phyloP scores from a whole-genome alignment of 208 protist genomes.

The Sergeia podlipaevii region DNA sequence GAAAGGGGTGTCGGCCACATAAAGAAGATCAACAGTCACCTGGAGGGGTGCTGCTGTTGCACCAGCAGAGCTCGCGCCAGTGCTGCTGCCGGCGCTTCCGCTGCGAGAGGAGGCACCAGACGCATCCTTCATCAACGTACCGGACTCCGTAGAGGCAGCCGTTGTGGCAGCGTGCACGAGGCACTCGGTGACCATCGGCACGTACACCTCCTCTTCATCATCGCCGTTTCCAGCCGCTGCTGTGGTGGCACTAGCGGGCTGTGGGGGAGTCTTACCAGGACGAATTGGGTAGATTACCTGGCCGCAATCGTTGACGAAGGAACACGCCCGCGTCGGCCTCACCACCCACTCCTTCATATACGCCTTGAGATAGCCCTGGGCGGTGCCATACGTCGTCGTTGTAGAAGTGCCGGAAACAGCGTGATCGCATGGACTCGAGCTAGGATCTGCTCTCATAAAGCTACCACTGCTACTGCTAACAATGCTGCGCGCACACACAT shows the following conservation, averaged over 20 bases:
- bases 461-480: not conserved
- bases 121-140: not conserved
- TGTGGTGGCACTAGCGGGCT: not conserved
- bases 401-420: no score
- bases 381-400: no score
- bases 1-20: conserved; percentile 61
- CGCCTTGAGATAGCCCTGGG: conserved; percentile 32
- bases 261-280: not conserved
- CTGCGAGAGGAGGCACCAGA: no score
- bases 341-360: conserved; percentile 58
- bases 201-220: conserved; percentile 9
- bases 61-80: conserved; percentile 2
- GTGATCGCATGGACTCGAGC: no score
- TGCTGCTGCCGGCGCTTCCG: not conserved
- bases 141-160: conserved; percentile 5
- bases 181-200: conserved; percentile 26
- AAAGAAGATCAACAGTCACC: conserved; percentile 40
- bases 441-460: no score
- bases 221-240: not conserved
- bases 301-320: conserved; percentile 54
- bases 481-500: conserved; percentile 32
- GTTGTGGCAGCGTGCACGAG: conserved; percentile 11
- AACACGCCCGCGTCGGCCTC: conserved; percentile 33
- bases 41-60: conserved; percentile 19
- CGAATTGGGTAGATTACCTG: conserved; percentile 16